Percentiles rank a stretch among this genome's conserved stretches.
These are phyloP conservation scores for Fraxinus albicans DNA, from an alignment of 305 asterid genomes.

Conservation along the genomic window DNA sequence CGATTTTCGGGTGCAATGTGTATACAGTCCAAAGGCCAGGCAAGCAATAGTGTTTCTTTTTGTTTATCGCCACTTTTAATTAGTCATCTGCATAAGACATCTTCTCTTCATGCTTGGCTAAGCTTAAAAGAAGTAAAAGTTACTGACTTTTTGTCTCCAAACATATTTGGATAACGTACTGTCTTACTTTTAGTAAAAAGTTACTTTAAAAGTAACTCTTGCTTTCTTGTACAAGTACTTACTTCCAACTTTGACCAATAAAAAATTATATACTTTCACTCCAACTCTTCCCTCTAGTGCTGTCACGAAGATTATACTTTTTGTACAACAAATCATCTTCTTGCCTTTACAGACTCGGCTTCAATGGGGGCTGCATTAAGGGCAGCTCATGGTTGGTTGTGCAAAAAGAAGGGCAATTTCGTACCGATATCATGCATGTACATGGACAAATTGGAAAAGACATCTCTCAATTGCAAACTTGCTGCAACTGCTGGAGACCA, in stretches of 20 bases:
- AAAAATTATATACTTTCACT: too few relatives aligned
- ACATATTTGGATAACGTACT: neutral
- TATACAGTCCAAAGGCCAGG: slow-evolving; percentile 71
- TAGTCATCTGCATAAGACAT: neutral
- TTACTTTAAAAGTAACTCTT: neutral
- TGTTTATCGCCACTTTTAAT: neutral
- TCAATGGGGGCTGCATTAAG: slow-evolving; percentile 86
- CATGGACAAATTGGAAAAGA: slow-evolving; percentile 52
- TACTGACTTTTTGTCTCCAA: neutral
- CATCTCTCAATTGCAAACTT: slow-evolving; percentile 66
- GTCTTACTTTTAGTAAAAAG: neutral
- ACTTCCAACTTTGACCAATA: too few relatives aligned
- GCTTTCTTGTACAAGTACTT: neutral
- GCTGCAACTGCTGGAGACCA: slow-evolving; percentile 53
- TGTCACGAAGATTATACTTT: neutral
- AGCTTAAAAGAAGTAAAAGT: neutral
- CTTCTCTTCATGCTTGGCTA: neutral
- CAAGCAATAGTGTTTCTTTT: slow-evolving; percentile 18
- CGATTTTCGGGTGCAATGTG: slow-evolving; percentile 71
- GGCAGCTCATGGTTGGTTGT: slow-evolving; percentile 93
- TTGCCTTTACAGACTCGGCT: slow-evolving; percentile 60
- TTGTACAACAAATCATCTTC: neutral
- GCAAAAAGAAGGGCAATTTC: slow-evolving; percentile 54
- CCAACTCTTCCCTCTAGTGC: neutral
- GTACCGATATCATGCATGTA: slow-evolving; percentile 64